These are phyloP conservation scores for Thyridium curvatum DNA, from an alignment of 2,329 filamentous ascomycete genomes.

Conservation along the genomic window DNA sequence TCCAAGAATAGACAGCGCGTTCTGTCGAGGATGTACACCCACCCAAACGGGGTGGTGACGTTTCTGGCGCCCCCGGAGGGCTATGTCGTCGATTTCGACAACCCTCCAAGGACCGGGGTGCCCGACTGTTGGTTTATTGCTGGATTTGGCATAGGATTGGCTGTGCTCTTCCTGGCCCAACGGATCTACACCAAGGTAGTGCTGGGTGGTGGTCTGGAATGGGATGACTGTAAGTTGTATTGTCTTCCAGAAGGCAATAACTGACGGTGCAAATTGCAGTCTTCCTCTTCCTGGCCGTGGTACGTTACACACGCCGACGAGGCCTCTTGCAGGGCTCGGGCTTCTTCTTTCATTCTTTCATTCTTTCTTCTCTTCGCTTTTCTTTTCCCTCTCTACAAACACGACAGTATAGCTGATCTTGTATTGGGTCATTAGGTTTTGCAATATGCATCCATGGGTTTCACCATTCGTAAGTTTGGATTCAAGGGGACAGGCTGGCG, in stretches of 20 bases:
- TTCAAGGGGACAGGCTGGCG: too few species aligned
- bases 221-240: constrained; percentile 5
- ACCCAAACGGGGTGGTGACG: constrained; percentile 15
- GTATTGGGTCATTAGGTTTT: not conserved
- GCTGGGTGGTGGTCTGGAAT: not conserved
- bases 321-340: constrained; percentile 16
- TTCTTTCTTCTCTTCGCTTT: too few species aligned
- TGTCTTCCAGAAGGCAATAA: not conserved
- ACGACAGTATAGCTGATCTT: too few species aligned
- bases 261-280: not conserved
- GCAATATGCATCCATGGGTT: constrained; percentile 2
- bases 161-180: constrained; percentile 5
- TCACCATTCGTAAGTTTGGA: not conserved
- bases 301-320: constrained; percentile 4
- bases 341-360: too few species aligned
- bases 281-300: constrained; percentile 4
- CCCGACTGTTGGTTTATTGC: constrained; percentile 3
- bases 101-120: constrained; percentile 12
- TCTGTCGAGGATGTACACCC: too few species aligned
- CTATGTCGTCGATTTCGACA: constrained; percentile 25
- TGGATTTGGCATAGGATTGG: constrained; percentile 1
- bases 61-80: constrained; percentile 18
- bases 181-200: constrained; percentile 4
- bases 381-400: too few species aligned
- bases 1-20: too few species aligned